Conservation (phyloP, 2,329 filamentous ascomycete species). For the Fusarium nematophilum region DNA sequence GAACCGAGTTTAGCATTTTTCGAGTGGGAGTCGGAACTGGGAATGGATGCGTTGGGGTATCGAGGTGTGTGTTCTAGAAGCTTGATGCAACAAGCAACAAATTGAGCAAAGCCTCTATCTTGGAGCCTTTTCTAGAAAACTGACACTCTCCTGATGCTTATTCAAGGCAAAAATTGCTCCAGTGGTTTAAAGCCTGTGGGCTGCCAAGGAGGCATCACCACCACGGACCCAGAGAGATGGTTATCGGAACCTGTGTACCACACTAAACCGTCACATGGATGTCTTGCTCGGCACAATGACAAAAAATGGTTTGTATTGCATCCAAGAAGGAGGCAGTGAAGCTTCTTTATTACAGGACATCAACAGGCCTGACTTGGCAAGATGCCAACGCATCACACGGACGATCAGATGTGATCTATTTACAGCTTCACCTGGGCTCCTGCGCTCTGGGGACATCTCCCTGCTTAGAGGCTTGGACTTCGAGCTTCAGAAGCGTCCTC, state of each 20-base stretch:
- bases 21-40: too few relatives aligned
- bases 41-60: too few relatives aligned
- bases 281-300: too few relatives aligned
- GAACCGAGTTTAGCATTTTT: too few relatives aligned
- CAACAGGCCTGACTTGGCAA: slow-evolving; percentile 1
- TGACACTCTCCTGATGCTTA: neutral
- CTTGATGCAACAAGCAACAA: neutral
- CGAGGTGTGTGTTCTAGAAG: neutral
- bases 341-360: neutral
- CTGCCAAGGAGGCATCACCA: too few relatives aligned
- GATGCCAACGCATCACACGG: slow-evolving; percentile 3
- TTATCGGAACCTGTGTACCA: neutral
- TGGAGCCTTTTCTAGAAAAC: too few relatives aligned
- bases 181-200: too few relatives aligned
- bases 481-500: slow-evolving; percentile 1
- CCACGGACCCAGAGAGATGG: neutral
- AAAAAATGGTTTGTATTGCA: too few relatives aligned
- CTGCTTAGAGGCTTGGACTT: slow-evolving; percentile 7
- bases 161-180: slow-evolving; percentile 6
- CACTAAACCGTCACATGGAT: neutral
- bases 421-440: slow-evolving; percentile 8
- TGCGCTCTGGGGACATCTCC: slow-evolving; percentile 8
- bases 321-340: neutral
- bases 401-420: slow-evolving; percentile 7
- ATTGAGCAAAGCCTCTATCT: slow-evolving; percentile 10